Percentiles rank a stretch among this genome's conserved stretches.
Evolutionary conservation across 345 rosid species (phyloP).

Genomic region (Citrus maxima): DNA sequence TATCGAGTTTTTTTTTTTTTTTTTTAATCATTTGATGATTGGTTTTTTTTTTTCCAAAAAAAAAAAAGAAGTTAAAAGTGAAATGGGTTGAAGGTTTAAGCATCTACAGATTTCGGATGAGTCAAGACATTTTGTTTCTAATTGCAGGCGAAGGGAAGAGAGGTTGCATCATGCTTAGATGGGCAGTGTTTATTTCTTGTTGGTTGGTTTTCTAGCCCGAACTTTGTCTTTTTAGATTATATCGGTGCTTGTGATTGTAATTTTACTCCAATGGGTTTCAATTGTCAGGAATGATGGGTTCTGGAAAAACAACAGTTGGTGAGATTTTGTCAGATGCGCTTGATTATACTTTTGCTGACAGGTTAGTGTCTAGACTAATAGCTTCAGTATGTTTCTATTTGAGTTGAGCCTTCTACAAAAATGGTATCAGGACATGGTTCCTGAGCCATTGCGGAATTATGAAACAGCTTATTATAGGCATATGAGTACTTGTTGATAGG

Average conservation of each 20-base stretch:
- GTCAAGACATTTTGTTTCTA: not conserved
- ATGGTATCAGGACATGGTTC: not conserved
- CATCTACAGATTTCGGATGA: not conserved
- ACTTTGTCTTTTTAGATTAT: not conserved
- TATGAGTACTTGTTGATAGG: not conserved
- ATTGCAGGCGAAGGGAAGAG: constrained; percentile 35
- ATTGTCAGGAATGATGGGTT: constrained; percentile 52
- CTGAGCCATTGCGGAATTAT: not conserved
- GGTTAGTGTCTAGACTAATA: constrained; percentile 25
- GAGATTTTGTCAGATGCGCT: constrained; percentile 39
- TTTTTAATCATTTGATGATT: not conserved
- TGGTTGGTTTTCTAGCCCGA: constrained; percentile 35
- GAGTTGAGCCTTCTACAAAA: not conserved
- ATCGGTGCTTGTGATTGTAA: not conserved
- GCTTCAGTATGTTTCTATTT: not conserved
- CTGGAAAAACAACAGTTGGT: constrained; percentile 52
- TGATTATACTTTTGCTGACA: constrained; percentile 43
- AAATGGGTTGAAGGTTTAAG: not conserved
- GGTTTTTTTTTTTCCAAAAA: not conserved
- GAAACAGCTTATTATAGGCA: not conserved
- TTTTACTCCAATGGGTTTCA: not conserved
- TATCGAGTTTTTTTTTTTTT: not conserved
- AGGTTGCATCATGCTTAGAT: constrained; percentile 24
- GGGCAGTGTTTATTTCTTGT: constrained; percentile 43
- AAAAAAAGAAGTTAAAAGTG: not conserved